Percentiles rank a stretch among this genome's conserved stretches.
These are phyloP conservation scores for Ustilago loliicola DNA, from an alignment of 1,284 basidiomycete species.

Conservation along the genomic window DNA sequence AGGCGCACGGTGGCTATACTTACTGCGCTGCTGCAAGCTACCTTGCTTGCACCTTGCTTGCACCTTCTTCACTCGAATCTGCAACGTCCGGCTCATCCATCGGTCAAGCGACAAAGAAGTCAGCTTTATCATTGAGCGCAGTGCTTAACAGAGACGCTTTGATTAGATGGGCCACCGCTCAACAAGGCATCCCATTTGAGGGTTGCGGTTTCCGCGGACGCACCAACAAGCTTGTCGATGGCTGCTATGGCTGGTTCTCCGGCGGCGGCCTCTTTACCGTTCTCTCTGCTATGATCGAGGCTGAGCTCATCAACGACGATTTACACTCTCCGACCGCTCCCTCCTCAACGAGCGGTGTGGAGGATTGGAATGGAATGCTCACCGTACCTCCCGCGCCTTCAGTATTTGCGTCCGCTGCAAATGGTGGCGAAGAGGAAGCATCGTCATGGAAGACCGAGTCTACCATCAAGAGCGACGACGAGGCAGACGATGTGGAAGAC, in stretches of 20 bases:
- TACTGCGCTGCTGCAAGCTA: conserved; percentile 90
- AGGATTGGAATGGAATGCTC: conserved; percentile 47
- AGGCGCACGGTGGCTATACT: conserved; percentile 98
- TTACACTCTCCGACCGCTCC: conserved; percentile 18
- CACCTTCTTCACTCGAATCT: conserved; percentile 2
- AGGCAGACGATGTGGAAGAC: conserved; percentile 21
- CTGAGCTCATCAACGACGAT: conserved; percentile 44
- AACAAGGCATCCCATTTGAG: conserved; percentile 88
- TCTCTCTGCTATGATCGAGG: conserved; percentile 78
- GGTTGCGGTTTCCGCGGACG: conserved; percentile 92
- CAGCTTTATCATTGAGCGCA: neutral
- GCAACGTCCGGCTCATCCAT: too few species aligned
- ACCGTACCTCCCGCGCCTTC: conserved; percentile 24
- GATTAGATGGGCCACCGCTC: conserved; percentile 84
- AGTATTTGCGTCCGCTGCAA: conserved; percentile 5
- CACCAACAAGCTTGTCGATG: conserved; percentile 98
- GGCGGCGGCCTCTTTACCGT: conserved; percentile 90
- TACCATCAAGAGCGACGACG: conserved; percentile 6
- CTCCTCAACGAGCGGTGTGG: conserved; percentile 34
- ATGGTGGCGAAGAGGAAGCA: conserved; percentile 6
- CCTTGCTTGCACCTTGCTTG: conserved; percentile 78
- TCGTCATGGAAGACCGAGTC: conserved; percentile 49
- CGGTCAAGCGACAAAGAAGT: neutral
- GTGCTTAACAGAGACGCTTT: conserved; percentile 77
- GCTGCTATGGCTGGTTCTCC: conserved; percentile 97